These are phyloP conservation scores for Raffaelea ambrosiae DNA, from an alignment of 2,329 filamentous ascomycete species.

Conservation along the genomic window DNA sequence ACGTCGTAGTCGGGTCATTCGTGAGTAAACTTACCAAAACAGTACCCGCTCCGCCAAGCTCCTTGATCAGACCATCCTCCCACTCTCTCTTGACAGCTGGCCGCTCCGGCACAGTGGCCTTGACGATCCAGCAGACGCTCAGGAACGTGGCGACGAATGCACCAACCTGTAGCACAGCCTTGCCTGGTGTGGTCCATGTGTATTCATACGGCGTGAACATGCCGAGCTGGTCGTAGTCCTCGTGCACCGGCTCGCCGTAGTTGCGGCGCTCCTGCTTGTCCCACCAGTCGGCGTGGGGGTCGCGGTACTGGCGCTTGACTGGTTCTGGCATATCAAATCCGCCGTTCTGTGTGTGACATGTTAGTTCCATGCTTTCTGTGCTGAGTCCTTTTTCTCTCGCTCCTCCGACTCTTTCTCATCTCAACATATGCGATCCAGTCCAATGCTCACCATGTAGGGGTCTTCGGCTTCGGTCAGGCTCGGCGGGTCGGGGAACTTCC, in stretches of 20 bases:
- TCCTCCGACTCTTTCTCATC: too few species aligned
- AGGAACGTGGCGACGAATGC: slow-evolving; percentile 57
- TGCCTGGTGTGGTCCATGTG: slow-evolving; percentile 67
- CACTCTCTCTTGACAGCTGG: slow-evolving; percentile 62
- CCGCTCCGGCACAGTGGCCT: slow-evolving; percentile 63
- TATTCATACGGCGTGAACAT: slow-evolving; percentile 87
- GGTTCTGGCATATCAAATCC: slow-evolving; percentile 71
- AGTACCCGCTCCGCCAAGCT: slow-evolving; percentile 63
- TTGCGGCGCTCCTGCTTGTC: slow-evolving; percentile 96
- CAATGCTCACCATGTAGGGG: slow-evolving; percentile 57
- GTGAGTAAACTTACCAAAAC: slow-evolving; percentile 39
- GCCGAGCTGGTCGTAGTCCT: slow-evolving; percentile 89
- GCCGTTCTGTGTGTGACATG: slow-evolving; percentile 66
- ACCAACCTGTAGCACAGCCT: slow-evolving; percentile 60
- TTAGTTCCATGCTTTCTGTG: slow-evolving; percentile 11
- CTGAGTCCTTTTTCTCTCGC: neutral
- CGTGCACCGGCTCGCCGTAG: slow-evolving; percentile 92
- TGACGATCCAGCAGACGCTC: slow-evolving; percentile 58
- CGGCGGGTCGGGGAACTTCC: slow-evolving; percentile 42
- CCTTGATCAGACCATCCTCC: slow-evolving; percentile 62
- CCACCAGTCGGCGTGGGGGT: slow-evolving; percentile 92
- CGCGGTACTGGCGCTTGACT: slow-evolving; percentile 84
- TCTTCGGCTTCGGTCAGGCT: slow-evolving; percentile 51
- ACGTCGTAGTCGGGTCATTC: too few species aligned
- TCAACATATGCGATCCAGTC: too few species aligned